Percentiles rank a stretch among this genome's conserved stretches.
These are phyloP conservation scores for Ascochyta fabae DNA, from an alignment of 2,329 filamentous ascomycete genomes.

Conservation along the genomic window DNA sequence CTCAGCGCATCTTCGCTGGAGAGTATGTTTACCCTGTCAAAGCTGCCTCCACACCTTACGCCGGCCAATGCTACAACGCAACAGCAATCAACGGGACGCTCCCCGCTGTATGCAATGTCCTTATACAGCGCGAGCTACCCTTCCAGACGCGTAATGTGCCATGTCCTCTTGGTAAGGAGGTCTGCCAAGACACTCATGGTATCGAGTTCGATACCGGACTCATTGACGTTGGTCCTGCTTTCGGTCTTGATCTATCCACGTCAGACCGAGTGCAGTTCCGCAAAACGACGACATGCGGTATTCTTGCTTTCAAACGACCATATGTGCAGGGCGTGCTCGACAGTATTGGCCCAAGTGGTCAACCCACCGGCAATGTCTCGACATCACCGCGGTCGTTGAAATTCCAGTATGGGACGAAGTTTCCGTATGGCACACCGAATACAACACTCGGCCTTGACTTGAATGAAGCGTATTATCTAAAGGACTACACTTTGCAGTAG, in stretches of 20 bases:
- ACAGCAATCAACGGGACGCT: background rate
- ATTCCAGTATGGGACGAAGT: slow-evolving; percentile 5
- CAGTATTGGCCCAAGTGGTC: background rate
- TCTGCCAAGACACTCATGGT: background rate
- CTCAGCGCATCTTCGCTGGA: background rate
- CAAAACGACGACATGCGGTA: slow-evolving; percentile 7
- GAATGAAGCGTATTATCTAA: background rate
- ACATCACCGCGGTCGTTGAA: background rate
- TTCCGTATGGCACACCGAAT: background rate
- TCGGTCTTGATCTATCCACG: slow-evolving; percentile 13
- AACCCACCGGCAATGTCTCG: background rate
- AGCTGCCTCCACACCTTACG: slow-evolving; percentile 8
- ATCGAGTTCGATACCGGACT: slow-evolving; percentile 20
- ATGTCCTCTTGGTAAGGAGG: slow-evolving; percentile 19
- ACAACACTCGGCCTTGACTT: background rate
- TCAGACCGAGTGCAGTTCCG: slow-evolving; percentile 11
- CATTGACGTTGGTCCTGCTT: slow-evolving; percentile 15
- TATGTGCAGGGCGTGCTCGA: background rate
- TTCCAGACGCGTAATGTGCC: background rate
- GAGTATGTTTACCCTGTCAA: slow-evolving; percentile 3
- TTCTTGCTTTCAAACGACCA: slow-evolving; percentile 2
- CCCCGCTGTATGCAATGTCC: background rate
- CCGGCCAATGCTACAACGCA: slow-evolving; percentile 16
- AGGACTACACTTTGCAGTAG: slow-evolving; percentile 3
- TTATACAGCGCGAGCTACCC: background rate